These are phyloP conservation scores for Seiridium unicorne DNA, from an alignment of 2,329 filamentous ascomycete genomes.

Conservation along the genomic window DNA sequence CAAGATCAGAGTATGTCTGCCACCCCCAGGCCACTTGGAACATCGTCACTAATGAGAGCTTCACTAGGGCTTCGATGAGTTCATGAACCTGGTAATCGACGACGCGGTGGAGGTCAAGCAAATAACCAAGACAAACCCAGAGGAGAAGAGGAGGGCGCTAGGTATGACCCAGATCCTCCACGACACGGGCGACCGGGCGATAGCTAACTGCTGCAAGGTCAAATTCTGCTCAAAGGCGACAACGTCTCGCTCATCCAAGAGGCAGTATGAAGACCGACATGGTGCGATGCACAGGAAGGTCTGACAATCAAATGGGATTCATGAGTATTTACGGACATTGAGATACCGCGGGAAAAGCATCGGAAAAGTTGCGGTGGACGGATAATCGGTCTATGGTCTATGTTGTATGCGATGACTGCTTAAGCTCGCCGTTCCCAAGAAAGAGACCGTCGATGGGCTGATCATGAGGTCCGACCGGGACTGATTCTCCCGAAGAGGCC, in stretches of 20 bases:
- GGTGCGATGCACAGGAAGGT: conserved; percentile 17
- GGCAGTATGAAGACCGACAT: conserved; percentile 28
- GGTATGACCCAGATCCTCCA: conserved; percentile 53
- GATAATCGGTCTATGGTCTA: conserved; percentile 1
- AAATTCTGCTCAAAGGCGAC: conserved; percentile 67
- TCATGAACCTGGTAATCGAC: conserved; percentile 98
- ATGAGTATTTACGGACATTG: background rate
- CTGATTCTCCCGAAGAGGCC: conserved; percentile 52
- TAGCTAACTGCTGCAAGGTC: conserved; percentile 41
- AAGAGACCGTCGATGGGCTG: conserved; percentile 77
- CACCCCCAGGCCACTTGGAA: background rate
- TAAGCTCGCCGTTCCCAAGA: conserved; percentile 66
- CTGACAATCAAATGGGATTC: background rate
- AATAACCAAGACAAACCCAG: conserved; percentile 72
- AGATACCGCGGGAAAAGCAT: background rate
- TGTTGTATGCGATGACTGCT: conserved; percentile 25
- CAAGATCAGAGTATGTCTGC: conserved; percentile 77
- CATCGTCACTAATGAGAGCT: too few species aligned
- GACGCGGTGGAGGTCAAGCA: conserved; percentile 91
- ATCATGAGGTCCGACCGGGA: conserved; percentile 77
- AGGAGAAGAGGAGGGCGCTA: conserved; percentile 74
- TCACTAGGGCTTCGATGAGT: conserved; percentile 89
- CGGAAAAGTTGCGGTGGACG: background rate
- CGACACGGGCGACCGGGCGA: background rate
- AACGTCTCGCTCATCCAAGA: conserved; percentile 63